Base-by-base conservation (phyloP, 1,284 basidiomycete genomes). In the Moesziomyces parantarcticus region DNA sequence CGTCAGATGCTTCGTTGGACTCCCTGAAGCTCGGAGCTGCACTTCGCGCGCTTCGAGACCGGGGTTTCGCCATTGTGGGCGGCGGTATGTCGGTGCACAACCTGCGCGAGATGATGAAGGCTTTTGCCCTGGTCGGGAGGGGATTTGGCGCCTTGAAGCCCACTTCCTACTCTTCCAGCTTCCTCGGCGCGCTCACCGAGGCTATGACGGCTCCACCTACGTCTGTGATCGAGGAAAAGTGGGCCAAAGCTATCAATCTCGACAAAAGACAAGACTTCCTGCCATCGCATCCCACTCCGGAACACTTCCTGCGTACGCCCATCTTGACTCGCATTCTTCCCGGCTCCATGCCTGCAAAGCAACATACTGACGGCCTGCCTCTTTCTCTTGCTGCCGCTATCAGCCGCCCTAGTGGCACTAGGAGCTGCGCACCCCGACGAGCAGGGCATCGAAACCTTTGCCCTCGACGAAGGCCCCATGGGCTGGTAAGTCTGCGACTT, bases 21-120 rank as follows among this genome's bases (percentile, higher is more conserved):
- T 75, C 83, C 7, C 79, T 84, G 44, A 83, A 81, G 63, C 81
- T 87, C 3, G 86, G 86, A 14, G 70, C 73, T n/a, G 83, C 85
- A 0, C 81, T 87, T 1, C 65, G 80, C 1, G 48, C 55, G 0
- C 77, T 87, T 21, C 57, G 84, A 4, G 70, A 78, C n/a, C 61
- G 67, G 42, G 77, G 78, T 5, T 76, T 71, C 44, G 75, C 64
- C 16, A 60, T 80, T 29, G 58, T 80, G 0, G 73, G 69, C 29
- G 67, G 78, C 20, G 78, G 78, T 20, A 71, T 74, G 72, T 52
- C 77, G 1, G 77, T 80, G 5, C 78, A 80, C 57, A 80, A 80
- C 53, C 67, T 80, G 13, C 57, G 72, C 25, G 77, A 77, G 16
- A 39, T 68, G 39, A 54, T 71, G 55, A 57, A 44, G 16, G 23